These are phyloP conservation scores for Diaporthe capsici DNA, from an alignment of 2,329 filamentous ascomycete genomes.

Conservation along the genomic window DNA sequence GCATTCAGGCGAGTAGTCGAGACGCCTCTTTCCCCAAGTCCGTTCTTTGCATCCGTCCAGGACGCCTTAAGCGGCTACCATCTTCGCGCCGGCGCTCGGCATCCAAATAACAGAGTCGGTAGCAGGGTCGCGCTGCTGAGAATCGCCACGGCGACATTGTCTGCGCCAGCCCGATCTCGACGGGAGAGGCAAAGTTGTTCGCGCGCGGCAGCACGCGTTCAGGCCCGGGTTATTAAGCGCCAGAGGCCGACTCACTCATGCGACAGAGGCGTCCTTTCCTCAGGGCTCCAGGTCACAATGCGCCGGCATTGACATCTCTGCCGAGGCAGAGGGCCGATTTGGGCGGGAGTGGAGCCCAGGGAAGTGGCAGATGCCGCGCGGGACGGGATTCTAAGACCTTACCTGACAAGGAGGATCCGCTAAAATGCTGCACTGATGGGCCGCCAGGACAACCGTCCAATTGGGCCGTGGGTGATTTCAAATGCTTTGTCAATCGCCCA, in stretches of 20 bases:
- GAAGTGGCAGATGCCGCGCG: slow-evolving; percentile 19
- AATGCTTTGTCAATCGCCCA: slow-evolving; percentile 37
- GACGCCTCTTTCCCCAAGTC: no score
- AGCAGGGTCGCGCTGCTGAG: neutral
- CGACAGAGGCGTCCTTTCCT: neutral
- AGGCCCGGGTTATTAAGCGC: neutral
- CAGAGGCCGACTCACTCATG: no score
- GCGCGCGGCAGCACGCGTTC: neutral
- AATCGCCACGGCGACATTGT: neutral
- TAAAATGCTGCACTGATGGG: neutral
- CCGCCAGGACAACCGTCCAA: slow-evolving; percentile 8
- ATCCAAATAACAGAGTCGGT: no score
- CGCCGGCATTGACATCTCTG: neutral
- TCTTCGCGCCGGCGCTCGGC: no score
- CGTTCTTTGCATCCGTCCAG: neutral
- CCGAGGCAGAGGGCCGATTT: slow-evolving; percentile 16
- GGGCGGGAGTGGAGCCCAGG: slow-evolving; percentile 3
- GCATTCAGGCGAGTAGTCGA: neutral
- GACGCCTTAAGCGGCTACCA: no score
- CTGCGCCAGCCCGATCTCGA: neutral
- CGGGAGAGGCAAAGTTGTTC: neutral
- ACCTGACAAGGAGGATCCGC: neutral
- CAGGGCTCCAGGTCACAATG: neutral
- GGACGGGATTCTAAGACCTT: neutral
- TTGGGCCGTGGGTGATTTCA: slow-evolving; percentile 37